Percentiles rank a stretch among this genome's conserved stretches.
These are phyloP conservation scores for Funneliformis geosporum DNA, from an alignment of 192 early-diverging fungal species.

Conservation along the genomic window DNA sequence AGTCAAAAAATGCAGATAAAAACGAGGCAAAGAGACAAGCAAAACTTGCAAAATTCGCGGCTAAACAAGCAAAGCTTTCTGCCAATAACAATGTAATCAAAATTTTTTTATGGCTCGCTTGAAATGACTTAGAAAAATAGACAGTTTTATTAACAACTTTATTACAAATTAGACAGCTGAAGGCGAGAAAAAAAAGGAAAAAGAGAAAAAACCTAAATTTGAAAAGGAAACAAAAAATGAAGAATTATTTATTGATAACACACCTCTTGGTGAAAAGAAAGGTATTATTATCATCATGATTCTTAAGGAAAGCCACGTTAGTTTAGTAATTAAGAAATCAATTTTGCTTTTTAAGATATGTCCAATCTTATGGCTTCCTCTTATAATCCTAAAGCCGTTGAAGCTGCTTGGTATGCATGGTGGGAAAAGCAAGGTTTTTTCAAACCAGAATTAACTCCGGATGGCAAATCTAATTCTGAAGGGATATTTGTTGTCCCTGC, in stretches of 20 bases:
- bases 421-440: slow-evolving; percentile 95
- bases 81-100: slow-evolving; percentile 15
- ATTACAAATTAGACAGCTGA: slow-evolving; percentile 4
- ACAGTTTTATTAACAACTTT: slow-evolving; percentile 22
- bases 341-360: slow-evolving; percentile 55
- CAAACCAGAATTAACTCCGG: slow-evolving; percentile 72
- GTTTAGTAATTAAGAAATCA: neutral
- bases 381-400: slow-evolving; percentile 91
- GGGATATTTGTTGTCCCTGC: slow-evolving; percentile 91
- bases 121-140: too few relatives aligned
- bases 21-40: slow-evolving; percentile 89
- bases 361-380: slow-evolving; percentile 70
- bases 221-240: slow-evolving; percentile 49
- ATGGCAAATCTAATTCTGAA: slow-evolving; percentile 72
- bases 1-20: slow-evolving; percentile 84
- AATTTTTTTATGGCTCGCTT: neutral
- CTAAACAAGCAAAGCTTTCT: slow-evolving; percentile 78
- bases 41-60: slow-evolving; percentile 91
- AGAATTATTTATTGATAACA: slow-evolving; percentile 36
- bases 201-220: slow-evolving; percentile 59
- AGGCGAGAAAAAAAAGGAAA: slow-evolving; percentile 46
- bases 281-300: slow-evolving; percentile 41
- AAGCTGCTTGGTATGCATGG: slow-evolving; percentile 96
- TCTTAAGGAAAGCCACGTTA: slow-evolving; percentile 56
- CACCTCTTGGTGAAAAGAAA: slow-evolving; percentile 40